These are phyloP conservation scores for Monascus purpureus DNA, from an alignment of 495 filamentous ascomycete species.

Conservation along the genomic window DNA sequence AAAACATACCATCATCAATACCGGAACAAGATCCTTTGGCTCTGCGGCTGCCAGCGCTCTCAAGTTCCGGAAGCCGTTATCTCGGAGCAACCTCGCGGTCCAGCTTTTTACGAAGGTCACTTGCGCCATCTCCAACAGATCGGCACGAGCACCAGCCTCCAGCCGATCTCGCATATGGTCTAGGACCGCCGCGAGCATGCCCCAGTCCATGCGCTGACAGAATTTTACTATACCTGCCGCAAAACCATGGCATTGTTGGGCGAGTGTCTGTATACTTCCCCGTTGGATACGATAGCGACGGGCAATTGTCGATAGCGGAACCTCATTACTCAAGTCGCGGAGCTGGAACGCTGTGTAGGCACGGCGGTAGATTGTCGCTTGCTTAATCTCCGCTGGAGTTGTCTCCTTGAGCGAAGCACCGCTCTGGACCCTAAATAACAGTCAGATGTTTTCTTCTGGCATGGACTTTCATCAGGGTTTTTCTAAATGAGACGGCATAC, in stretches of 20 bases:
- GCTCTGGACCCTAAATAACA: slow-evolving; percentile 46
- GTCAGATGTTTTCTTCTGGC: slow-evolving; percentile 14
- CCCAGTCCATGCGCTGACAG: slow-evolving; percentile 62
- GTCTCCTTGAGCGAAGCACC: slow-evolving; percentile 49
- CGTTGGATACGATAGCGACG: slow-evolving; percentile 54
- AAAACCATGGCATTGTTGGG: slow-evolving; percentile 66
- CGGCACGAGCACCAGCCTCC: slow-evolving; percentile 58
- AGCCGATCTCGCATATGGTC: slow-evolving; percentile 67
- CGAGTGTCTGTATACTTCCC: slow-evolving; percentile 57
- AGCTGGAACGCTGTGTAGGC: slow-evolving; percentile 73
- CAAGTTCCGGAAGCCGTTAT: slow-evolving; percentile 60
- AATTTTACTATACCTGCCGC: slow-evolving; percentile 66
- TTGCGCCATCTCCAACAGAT: slow-evolving; percentile 59
- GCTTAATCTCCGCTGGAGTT: slow-evolving; percentile 43
- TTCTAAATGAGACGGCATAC: slow-evolving; percentile 27
- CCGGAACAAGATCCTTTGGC: slow-evolving; percentile 50
- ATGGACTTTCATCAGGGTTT: too few species aligned
- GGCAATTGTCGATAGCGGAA: slow-evolving; percentile 55
- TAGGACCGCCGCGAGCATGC: slow-evolving; percentile 56
- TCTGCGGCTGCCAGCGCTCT: slow-evolving; percentile 54
- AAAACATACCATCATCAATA: slow-evolving; percentile 50
- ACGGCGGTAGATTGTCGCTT: slow-evolving; percentile 52
- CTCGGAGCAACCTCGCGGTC: slow-evolving; percentile 62
- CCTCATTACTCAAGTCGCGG: slow-evolving; percentile 68
- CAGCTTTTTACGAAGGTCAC: slow-evolving; percentile 67